Percentiles rank a stretch among this genome's conserved stretches.
These are phyloP conservation scores for Haematococcus lacustris DNA, from an alignment of 139 green algal species.

Conservation along the genomic window DNA sequence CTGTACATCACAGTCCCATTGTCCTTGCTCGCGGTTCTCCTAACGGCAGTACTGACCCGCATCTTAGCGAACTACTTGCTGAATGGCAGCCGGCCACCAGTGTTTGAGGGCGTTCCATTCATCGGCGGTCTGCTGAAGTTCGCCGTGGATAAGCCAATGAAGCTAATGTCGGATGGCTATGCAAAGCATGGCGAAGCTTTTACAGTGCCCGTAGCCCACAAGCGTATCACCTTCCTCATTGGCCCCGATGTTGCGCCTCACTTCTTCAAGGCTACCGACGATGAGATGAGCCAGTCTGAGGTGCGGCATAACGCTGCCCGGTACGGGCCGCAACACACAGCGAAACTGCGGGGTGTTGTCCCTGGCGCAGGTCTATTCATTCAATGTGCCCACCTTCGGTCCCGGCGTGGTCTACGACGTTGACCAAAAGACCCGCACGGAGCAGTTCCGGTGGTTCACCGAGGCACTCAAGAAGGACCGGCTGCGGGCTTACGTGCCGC, in stretches of 20 bases:
- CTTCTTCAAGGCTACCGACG: slow-evolving; percentile 95
- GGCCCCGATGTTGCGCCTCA: slow-evolving; percentile 78
- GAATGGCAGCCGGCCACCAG: slow-evolving; percentile 51
- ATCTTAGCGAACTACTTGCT: background rate
- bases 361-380: slow-evolving; percentile 88
- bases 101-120: slow-evolving; percentile 81
- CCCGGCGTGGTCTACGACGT: slow-evolving; percentile 97
- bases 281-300: slow-evolving; percentile 87
- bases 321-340: no score
- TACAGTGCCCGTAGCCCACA: slow-evolving; percentile 92
- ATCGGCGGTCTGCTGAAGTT: slow-evolving; percentile 95
- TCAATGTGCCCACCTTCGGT: slow-evolving; percentile 97
- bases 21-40: no score
- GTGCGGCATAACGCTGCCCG: slow-evolving; percentile 17
- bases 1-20: no score
- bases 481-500: slow-evolving; percentile 82
- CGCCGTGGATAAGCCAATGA: slow-evolving; percentile 65
- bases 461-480: slow-evolving; percentile 82
- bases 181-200: slow-evolving; percentile 84
- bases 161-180: slow-evolving; percentile 78
- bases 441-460: slow-evolving; percentile 97
- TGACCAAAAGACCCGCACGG: slow-evolving; percentile 78
- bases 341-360: no score
- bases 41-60: no score
- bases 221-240: slow-evolving; percentile 94